Evolutionary conservation across 2,329 filamentous ascomycete genomes (phyloP).

Genomic region (Aphanoascus verrucosus): DNA sequence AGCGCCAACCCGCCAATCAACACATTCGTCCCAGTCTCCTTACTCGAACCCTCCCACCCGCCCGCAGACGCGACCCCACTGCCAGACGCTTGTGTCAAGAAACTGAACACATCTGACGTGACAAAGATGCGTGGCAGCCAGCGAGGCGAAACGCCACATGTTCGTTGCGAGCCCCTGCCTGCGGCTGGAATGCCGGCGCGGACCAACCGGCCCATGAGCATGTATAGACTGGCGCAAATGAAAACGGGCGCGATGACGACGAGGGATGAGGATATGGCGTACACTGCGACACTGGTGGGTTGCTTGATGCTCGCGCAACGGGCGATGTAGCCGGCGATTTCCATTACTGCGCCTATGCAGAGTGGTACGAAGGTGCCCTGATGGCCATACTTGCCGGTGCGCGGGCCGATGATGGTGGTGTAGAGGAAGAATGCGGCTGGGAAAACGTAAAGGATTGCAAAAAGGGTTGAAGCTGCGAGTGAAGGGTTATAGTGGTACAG

Average conservation of each 20-base stretch:
- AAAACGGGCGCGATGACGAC: slow-evolving; percentile 43
- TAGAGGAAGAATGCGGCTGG: slow-evolving; percentile 32
- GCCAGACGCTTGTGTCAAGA: slow-evolving; percentile 38
- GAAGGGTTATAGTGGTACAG: slow-evolving; percentile 41
- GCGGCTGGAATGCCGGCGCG: slow-evolving; percentile 29
- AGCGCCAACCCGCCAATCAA: slow-evolving; percentile 36
- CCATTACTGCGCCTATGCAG: slow-evolving; percentile 34
- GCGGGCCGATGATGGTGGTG: slow-evolving; percentile 35
- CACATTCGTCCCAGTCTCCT: slow-evolving; percentile 32
- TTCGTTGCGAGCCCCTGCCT: slow-evolving; percentile 21
- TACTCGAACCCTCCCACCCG: slow-evolving; percentile 35
- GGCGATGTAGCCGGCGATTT: slow-evolving; percentile 36
- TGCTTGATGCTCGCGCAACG: slow-evolving; percentile 31
- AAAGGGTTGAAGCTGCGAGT: slow-evolving; percentile 34
- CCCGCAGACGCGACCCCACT: slow-evolving; percentile 36
- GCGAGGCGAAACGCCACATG: slow-evolving; percentile 30
- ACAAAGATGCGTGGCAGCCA: slow-evolving; percentile 41
- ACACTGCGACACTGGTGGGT: slow-evolving; percentile 29
- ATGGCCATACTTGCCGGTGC: slow-evolving; percentile 24
- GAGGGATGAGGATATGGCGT: slow-evolving; percentile 32
- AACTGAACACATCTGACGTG: slow-evolving; percentile 37
- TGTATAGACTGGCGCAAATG: slow-evolving; percentile 42
- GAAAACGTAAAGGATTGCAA: slow-evolving; percentile 34
- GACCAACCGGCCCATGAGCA: slow-evolving; percentile 42
- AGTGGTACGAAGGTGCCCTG: slow-evolving; percentile 35